phyloP scores from a whole-genome alignment of 1,284 basidiomycete species.

The Rhodotorula sp. region DNA sequence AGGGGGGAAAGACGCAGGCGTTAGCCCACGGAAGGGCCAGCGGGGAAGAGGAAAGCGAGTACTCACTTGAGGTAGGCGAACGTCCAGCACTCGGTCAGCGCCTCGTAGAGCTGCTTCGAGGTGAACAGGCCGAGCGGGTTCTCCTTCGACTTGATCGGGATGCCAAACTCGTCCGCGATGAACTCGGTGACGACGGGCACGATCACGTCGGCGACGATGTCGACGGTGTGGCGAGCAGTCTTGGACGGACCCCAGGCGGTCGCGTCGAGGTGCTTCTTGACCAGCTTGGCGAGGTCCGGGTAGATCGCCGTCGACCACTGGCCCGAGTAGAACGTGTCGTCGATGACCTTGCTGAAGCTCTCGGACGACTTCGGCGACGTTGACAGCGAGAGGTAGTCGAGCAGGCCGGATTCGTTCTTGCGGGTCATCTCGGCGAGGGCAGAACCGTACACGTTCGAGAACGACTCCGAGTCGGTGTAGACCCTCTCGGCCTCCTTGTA shows the following conservation, averaged over 20 bases:
- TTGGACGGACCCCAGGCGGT: slow-evolving; percentile 59
- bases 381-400: slow-evolving; percentile 17
- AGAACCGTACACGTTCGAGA: slow-evolving; percentile 26
- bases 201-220: slow-evolving; percentile 64
- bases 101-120: slow-evolving; percentile 60
- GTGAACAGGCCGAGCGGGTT: slow-evolving; percentile 61
- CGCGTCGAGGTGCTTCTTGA: slow-evolving; percentile 55
- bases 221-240: slow-evolving; percentile 57
- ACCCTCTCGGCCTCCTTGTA: slow-evolving; percentile 13
- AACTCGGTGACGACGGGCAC: slow-evolving; percentile 47
- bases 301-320: slow-evolving; percentile 27
- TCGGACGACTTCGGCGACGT: slow-evolving; percentile 15
- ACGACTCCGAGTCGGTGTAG: slow-evolving; percentile 13
- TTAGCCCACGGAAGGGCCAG: slow-evolving; percentile 56
- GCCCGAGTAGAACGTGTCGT: slow-evolving; percentile 10
- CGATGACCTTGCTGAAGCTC: slow-evolving; percentile 11
- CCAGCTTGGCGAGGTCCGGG: slow-evolving; percentile 7
- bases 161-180: slow-evolving; percentile 49
- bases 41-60: slow-evolving; percentile 55
- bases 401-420: slow-evolving; percentile 6
- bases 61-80: slow-evolving; percentile 35
- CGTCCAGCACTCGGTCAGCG: slow-evolving; percentile 51
- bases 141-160: slow-evolving; percentile 64
- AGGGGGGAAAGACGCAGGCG: neutral
- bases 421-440: slow-evolving; percentile 14